Percentiles rank a stretch among this genome's conserved stretches.
These are phyloP conservation scores for Veloporphyrellus conicus DNA, from an alignment of 1,284 basidiomycete species.

Conservation along the genomic window DNA sequence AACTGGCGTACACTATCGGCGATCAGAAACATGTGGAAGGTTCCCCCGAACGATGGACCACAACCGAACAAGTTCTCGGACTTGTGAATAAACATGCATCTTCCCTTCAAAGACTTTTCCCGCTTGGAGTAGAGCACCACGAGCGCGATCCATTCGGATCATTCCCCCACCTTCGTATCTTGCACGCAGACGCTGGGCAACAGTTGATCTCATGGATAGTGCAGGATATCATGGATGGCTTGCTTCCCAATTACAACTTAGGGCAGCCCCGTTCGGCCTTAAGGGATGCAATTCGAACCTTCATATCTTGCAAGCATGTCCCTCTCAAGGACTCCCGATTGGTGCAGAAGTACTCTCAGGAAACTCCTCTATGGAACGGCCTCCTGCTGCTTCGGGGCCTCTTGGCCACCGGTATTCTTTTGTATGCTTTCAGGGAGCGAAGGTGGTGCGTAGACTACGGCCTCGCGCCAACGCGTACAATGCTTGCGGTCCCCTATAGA, in stretches of 20 bases:
- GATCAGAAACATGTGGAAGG: constrained; percentile 39
- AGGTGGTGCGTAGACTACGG: constrained; percentile 53
- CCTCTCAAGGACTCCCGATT: no score
- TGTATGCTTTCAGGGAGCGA: constrained; percentile 37
- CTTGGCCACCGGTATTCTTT: constrained; percentile 40
- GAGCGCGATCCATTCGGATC: constrained; percentile 7
- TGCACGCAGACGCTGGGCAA: constrained; percentile 10
- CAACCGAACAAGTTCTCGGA: constrained; percentile 38
- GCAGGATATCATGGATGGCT: constrained; percentile 25
- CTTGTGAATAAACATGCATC: constrained; percentile 16
- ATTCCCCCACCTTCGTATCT: constrained; percentile 36
- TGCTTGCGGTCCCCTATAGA: constrained; percentile 49
- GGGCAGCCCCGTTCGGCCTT: constrained; percentile 13
- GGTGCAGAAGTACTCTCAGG: constrained; percentile 12
- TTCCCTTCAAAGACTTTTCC: not conserved
- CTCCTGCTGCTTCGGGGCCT: constrained; percentile 45
- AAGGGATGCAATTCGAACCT: constrained; percentile 17
- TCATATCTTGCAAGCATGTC: constrained; percentile 10
- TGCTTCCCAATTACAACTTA: constrained; percentile 18
- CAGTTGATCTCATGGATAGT: constrained; percentile 8
- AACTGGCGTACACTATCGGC: constrained; percentile 44
- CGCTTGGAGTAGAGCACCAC: constrained; percentile 3
- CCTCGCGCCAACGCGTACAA: constrained; percentile 39
- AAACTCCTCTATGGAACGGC: constrained; percentile 26
- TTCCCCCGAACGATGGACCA: constrained; percentile 45